Percentiles rank a stretch among this genome's conserved stretches.
These are phyloP conservation scores for Alternaria burnsii DNA, from an alignment of 2,329 filamentous ascomycete species.

Conservation along the genomic window DNA sequence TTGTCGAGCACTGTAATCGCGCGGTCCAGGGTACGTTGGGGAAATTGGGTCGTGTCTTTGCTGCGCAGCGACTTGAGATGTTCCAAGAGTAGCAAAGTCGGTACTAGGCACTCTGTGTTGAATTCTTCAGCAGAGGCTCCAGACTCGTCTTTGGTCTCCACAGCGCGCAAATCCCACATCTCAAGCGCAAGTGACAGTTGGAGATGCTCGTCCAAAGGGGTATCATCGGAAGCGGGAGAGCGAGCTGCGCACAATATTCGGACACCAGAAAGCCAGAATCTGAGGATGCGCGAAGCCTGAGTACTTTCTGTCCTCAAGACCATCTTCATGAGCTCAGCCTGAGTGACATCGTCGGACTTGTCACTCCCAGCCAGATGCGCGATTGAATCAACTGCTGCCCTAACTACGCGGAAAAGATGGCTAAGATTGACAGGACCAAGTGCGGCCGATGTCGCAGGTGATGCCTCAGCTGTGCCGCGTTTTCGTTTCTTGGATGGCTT, in stretches of 20 bases:
- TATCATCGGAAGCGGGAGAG: background rate
- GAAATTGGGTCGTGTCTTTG: background rate
- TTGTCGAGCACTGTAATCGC: slow-evolving; percentile 41
- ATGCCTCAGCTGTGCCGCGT: slow-evolving; percentile 32
- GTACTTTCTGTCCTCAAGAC: slow-evolving; percentile 45
- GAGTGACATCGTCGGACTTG: slow-evolving; percentile 29
- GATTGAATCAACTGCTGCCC: slow-evolving; percentile 32
- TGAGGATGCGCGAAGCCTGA: slow-evolving; percentile 48
- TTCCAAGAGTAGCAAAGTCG: slow-evolving; percentile 39
- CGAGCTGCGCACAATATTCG: slow-evolving; percentile 20
- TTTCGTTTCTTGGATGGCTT: slow-evolving; percentile 49
- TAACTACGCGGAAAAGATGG: slow-evolving; percentile 37
- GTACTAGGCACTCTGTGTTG: slow-evolving; percentile 49
- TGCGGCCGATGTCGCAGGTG: slow-evolving; percentile 26
- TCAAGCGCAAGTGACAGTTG: slow-evolving; percentile 37
- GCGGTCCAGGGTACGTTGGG: slow-evolving; percentile 10
- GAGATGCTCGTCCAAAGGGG: slow-evolving; percentile 18
- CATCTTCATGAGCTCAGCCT: slow-evolving; percentile 49
- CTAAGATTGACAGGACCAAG: slow-evolving; percentile 20
- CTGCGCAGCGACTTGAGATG: slow-evolving; percentile 19
- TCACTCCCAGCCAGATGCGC: slow-evolving; percentile 22
- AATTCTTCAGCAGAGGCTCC: slow-evolving; percentile 48
- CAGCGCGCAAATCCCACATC: slow-evolving; percentile 47
- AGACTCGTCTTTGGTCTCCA: slow-evolving; percentile 37
- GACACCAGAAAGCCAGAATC: slow-evolving; percentile 45